phyloP scores from a whole-genome alignment of 129 eudicot genomes.

The Ambrosia artemisiifolia region DNA sequence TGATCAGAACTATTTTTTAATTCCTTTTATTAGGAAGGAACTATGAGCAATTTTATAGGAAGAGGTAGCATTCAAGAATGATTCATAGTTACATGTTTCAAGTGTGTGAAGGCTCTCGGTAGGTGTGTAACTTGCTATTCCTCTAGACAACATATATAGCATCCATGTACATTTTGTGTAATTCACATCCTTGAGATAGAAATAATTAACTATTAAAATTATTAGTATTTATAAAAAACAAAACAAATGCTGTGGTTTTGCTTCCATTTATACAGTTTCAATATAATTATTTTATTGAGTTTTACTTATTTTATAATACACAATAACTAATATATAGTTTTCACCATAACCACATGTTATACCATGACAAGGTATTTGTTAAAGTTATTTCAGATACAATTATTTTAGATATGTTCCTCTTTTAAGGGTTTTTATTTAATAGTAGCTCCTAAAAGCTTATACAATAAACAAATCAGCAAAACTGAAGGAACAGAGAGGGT shows the following conservation, averaged over 20 bases:
- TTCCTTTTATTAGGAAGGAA: conserved; percentile 56
- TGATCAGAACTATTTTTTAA: neutral
- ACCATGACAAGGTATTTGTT: too few relatives aligned
- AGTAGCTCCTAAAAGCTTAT: too few relatives aligned
- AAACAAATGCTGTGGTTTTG: neutral
- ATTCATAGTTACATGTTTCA: neutral
- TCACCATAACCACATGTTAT: too few relatives aligned
- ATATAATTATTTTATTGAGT: neutral
- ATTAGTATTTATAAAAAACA: neutral
- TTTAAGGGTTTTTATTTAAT: too few relatives aligned
- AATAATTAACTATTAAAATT: neutral
- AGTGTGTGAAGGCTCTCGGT: conserved; percentile 11
- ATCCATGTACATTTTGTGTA: conserved; percentile 30
- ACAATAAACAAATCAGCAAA: too few relatives aligned
- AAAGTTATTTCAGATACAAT: too few relatives aligned
- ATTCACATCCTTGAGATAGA: neutral
- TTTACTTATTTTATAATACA: too few relatives aligned
- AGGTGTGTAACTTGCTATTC: conserved; percentile 27
- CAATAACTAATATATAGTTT: too few relatives aligned
- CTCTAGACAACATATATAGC: conserved; percentile 23
- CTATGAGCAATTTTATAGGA: conserved; percentile 35
- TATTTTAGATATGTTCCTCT: too few relatives aligned
- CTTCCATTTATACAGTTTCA: neutral
- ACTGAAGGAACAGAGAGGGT: too few relatives aligned
- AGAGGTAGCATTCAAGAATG: conserved; percentile 37